Base-by-base conservation (phyloP, 139 green algal genomes). In the Coelastrella sp. region DNA sequence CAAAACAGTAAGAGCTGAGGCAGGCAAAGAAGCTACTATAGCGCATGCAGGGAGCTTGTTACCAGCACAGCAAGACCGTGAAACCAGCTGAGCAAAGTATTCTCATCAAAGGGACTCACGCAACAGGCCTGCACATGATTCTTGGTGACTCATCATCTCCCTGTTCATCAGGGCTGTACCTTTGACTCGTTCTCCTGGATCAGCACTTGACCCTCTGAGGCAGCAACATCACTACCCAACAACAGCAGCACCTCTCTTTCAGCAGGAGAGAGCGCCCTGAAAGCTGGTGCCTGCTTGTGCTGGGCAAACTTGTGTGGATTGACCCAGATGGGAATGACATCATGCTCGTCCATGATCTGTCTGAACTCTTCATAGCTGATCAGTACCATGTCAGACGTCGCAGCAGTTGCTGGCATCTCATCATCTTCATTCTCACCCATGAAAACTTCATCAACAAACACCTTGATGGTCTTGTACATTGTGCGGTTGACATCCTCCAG, bases 191-290 rank as follows among this genome's bases (percentile, higher is more conserved):
- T 85, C 78, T 91, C 91, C 35, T 90, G 79, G 65, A 93, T 93
- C 11, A 93, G 82, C 35, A 90, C 7, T 15, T 88, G 22, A 0
- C 90, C 87, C 14, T 74, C n/a, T 20, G 14, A 12, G 6, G 59
- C 58, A 7, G 15, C 8, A 4, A 92, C 56, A 22, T 92, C 91
- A 35, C 19, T 76, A 19, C 91, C 91, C 70, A 93, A 83, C 82
- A 93, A 70, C 73, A 91, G 78, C 87, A 93, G 83, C 72, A 93
- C 91, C 78, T 93, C 91, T 19, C 91, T 57, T 82, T 93, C 91
- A 27, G 35, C 22, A 59, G 87, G 74, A 20, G 70, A 70, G 35
- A 93, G 56, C 7, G 65, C 60, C 8, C 78, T 76, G 20, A 92
- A 83, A 20, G 91, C 87, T 10, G 74, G 76, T 1, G 76, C 76